Evolutionary conservation across 2,329 filamentous ascomycete species (phyloP).

Genomic region (Fusarium fujikuroi): DNA sequence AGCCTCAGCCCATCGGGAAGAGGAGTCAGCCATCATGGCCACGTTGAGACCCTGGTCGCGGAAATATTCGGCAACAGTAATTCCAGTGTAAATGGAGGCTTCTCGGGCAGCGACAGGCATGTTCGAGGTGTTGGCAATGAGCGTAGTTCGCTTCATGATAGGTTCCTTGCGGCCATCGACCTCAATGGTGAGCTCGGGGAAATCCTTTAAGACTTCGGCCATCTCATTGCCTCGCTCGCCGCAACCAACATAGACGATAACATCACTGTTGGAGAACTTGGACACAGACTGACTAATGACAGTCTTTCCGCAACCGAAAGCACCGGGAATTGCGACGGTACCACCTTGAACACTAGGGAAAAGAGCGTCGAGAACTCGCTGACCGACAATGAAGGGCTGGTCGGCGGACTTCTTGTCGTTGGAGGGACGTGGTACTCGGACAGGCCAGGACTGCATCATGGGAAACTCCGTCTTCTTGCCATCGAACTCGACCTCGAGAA

Average conservation of each 20-base stretch:
- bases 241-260: slow-evolving; percentile 94
- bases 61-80: slow-evolving; percentile 96
- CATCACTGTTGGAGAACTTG: slow-evolving; percentile 99
- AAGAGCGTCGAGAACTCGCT: slow-evolving; percentile 94
- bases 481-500: slow-evolving; percentile 96
- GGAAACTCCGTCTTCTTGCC: slow-evolving; percentile 92
- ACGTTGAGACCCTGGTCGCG: slow-evolving; percentile 96
- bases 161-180: slow-evolving; percentile 95
- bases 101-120: slow-evolving; percentile 99
- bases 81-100: slow-evolving; percentile 97
- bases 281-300: slow-evolving; percentile 98
- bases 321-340: slow-evolving; percentile 96
- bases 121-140: slow-evolving; percentile 99
- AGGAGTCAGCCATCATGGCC: slow-evolving; percentile 99
- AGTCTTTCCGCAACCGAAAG: slow-evolving; percentile 99
- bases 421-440: slow-evolving; percentile 91
- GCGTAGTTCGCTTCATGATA: slow-evolving; percentile 99
- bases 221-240: slow-evolving; percentile 99
- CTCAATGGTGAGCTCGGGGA: slow-evolving; percentile 96
- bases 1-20: slow-evolving; percentile 98
- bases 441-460: slow-evolving; percentile 99
- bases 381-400: slow-evolving; percentile 93
- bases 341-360: slow-evolving; percentile 97
- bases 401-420: slow-evolving; percentile 92
- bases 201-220: slow-evolving; percentile 99